Evolutionary conservation across 2,329 filamentous ascomycete species (phyloP), one percentile per base, ranked within the genome.

Genomic region (Exophiala mesophila): DNA sequence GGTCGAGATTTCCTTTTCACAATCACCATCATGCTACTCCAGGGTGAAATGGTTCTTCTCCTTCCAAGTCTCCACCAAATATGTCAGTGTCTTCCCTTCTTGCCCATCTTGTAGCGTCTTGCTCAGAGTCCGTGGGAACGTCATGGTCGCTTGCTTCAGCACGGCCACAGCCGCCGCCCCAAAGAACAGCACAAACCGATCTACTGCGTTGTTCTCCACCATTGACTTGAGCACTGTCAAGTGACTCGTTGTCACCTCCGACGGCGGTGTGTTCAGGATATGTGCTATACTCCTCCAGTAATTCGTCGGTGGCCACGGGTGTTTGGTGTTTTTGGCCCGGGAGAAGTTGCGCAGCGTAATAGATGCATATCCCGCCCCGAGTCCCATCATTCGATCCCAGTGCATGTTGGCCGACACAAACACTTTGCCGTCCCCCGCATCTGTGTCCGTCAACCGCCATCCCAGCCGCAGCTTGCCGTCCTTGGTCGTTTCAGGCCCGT

Each of bases 261-360:
- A 63, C 0, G 78, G 59, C 0, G 87, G 83, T 0, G 86, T 84
- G 60, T 88, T 88, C 59, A 89, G 69, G 26, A 97, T 85, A 31
- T 73, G 73, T 1, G 87, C 79, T 43, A 97, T 69, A 0, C 83
- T 75, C 26, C 72, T 74, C 92, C 92, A 98, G 69, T 92, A 97
- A 42, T 89, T 74, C 0, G 73, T 74, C 36, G 85, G 85, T 3
- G 83, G 88, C 64, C 78, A 92, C 0, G 83, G 88, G 54, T 89
- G 89, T 33, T 69, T 71, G 50, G 80, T 80, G 54, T 89, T 89
- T 33, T 69, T 71, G 51, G 80, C 80, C 31, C 39, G 48, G 2
- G 81, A 77, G 59, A 94, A 95, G 61, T 94, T 87, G 35, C 90
- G 81, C 6, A 96, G 71, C 1, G 87, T 80, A 26, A 97, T 73